Conservation (phyloP, 768 basidiomycete species). For the Leccinum aurantiacum region DNA sequence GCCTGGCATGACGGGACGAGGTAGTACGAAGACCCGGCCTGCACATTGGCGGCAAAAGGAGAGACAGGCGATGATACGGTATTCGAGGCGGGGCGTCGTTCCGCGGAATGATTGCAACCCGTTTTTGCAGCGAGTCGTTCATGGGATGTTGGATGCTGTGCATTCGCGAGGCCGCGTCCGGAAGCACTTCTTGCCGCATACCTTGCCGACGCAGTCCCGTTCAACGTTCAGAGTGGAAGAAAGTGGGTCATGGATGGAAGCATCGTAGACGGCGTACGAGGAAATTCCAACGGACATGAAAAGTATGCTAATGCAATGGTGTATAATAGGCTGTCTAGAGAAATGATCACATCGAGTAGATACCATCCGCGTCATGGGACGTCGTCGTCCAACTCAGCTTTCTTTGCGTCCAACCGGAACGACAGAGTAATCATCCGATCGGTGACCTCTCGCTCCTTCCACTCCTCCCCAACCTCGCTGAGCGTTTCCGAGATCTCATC, state of each 20-base stretch:
- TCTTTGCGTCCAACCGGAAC: slow-evolving; percentile 34
- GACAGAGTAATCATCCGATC: slow-evolving; percentile 41
- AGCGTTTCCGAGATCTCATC: slow-evolving; percentile 43
- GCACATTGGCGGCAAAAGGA: slow-evolving; percentile 34
- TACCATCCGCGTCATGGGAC: slow-evolving; percentile 7
- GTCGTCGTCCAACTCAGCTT: slow-evolving; percentile 11
- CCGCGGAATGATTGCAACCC: slow-evolving; percentile 33
- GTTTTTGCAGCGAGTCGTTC: slow-evolving; percentile 37
- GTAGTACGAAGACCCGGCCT: slow-evolving; percentile 12
- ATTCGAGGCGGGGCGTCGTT: slow-evolving; percentile 29
- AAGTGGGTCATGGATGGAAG: slow-evolving; percentile 20
- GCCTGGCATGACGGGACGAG: slow-evolving; percentile 20
- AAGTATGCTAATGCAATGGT: slow-evolving; percentile 21
- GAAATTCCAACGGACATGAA: slow-evolving; percentile 21
- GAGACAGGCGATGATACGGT: slow-evolving; percentile 25
- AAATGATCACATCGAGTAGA: slow-evolving; percentile 9
- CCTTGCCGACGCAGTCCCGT: slow-evolving; percentile 30
- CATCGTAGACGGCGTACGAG: slow-evolving; percentile 11
- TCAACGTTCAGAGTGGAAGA: slow-evolving; percentile 28
- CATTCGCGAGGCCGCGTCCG: slow-evolving; percentile 24
- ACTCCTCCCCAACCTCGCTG: slow-evolving; percentile 53
- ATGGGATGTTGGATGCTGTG: slow-evolving; percentile 40
- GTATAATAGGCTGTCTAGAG: slow-evolving; percentile 24
- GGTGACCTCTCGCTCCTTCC: slow-evolving; percentile 44
- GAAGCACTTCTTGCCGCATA: slow-evolving; percentile 24